Percentiles rank a stretch among this genome's conserved stretches.
These are phyloP conservation scores for Kewa caespitosa DNA, from an alignment of 179 eudicot genomes.

Conservation along the genomic window DNA sequence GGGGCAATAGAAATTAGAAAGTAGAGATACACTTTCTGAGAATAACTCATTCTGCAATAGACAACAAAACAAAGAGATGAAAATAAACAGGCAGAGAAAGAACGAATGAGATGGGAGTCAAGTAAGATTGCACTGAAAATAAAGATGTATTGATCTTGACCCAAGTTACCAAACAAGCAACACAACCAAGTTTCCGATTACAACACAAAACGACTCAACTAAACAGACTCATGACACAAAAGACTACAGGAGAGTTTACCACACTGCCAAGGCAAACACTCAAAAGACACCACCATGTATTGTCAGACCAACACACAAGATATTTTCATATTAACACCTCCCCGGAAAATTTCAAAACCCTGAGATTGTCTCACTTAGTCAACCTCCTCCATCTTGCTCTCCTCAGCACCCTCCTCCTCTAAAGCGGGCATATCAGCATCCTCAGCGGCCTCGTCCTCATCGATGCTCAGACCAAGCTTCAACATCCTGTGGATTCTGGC, in stretches of 20 bases:
- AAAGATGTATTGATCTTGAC: too few species aligned
- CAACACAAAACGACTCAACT: not conserved
- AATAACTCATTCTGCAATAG: too few species aligned
- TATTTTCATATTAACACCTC: not conserved
- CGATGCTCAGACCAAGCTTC: slow-evolving; percentile 74
- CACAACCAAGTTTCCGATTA: not conserved
- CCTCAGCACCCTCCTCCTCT: slow-evolving; percentile 69
- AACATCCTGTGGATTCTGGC: slow-evolving; percentile 74
- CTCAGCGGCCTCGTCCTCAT: slow-evolving; percentile 54
- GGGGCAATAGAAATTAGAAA: too few species aligned
- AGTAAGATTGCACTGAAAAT: too few species aligned
- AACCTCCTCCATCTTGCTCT: slow-evolving; percentile 85
- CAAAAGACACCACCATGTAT: not conserved
- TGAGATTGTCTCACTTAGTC: slow-evolving; percentile 31
- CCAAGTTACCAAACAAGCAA: not conserved
- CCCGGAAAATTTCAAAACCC: not conserved
- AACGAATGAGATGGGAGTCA: too few species aligned
- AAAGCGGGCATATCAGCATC: slow-evolving; percentile 69
- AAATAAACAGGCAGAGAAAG: too few species aligned
- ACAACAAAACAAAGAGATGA: too few species aligned
- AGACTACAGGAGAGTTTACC: not conserved
- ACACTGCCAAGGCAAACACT: not conserved
- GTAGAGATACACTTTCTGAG: too few species aligned
- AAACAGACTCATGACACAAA: not conserved
- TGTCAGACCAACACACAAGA: not conserved